Percentiles rank a stretch among this genome's conserved stretches.
These are phyloP conservation scores for Camellia japonica DNA, from an alignment of 148 eudicot species.

Conservation along the genomic window DNA sequence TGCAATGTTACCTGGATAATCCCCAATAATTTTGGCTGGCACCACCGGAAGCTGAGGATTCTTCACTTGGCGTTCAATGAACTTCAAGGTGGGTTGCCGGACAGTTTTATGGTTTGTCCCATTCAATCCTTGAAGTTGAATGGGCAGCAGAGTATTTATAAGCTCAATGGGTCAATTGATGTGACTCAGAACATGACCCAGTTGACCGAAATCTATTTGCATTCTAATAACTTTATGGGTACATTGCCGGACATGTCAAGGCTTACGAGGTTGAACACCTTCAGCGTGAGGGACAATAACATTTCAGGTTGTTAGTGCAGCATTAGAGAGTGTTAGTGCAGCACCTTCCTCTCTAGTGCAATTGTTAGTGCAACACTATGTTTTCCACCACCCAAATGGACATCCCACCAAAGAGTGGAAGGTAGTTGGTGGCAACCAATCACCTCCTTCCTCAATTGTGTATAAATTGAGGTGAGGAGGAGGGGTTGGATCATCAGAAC, in stretches of 20 bases:
- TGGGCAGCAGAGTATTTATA: constrained; percentile 55
- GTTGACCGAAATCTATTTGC: constrained; percentile 81
- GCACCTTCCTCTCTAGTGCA: too few species aligned
- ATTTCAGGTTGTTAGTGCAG: too few species aligned
- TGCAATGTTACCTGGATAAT: constrained; percentile 59
- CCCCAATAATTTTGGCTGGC: constrained; percentile 67
- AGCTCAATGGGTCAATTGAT: constrained; percentile 69
- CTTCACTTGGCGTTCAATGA: constrained; percentile 70
- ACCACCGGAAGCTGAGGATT: constrained; percentile 55
- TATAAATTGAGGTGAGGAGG: too few species aligned
- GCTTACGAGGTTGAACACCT: constrained; percentile 24
- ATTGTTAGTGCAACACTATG: too few species aligned
- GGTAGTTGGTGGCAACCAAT: too few species aligned
- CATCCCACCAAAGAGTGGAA: too few species aligned
- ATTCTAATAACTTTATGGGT: constrained; percentile 69
- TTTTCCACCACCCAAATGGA: too few species aligned
- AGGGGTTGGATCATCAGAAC: too few species aligned
- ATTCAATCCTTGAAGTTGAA: constrained; percentile 84
- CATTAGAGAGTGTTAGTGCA: too few species aligned
- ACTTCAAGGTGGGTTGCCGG: constrained; percentile 71
- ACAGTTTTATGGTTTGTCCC: constrained; percentile 56
- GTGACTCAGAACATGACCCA: constrained; percentile 80
- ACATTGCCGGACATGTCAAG: constrained; percentile 83
- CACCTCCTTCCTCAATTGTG: too few species aligned
- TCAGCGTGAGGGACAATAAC: constrained; percentile 67